Evolutionary conservation across 768 basidiomycete genomes (phyloP), one percentile per base, ranked within the genome.

Genomic region (Mycena chlorophos): DNA sequence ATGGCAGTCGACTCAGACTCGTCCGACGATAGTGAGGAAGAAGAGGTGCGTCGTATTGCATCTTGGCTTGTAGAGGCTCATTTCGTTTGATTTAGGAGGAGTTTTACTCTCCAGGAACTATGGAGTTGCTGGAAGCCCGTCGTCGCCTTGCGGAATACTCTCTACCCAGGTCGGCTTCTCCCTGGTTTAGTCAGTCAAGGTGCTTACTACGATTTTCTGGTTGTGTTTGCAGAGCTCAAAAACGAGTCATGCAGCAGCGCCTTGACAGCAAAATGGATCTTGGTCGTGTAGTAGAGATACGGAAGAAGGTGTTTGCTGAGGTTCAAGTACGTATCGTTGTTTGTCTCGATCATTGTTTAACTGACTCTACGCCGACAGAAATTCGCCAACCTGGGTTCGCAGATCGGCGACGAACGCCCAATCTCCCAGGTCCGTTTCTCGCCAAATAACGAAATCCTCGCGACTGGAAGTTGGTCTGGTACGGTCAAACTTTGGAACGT

Each of bases 381-480:
- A 71, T 94, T 91, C 71, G 79, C 85, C 46, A 96, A 94, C 65
- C 83, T 98, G 42, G 97, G 97, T 22, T 98, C 97, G 0, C 96
- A 98, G 79, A 94, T 98, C 62, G 97, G 94, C 52, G 97, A 98
- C 69, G 94, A 97, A 62, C 83, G 97, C 39, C 94, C 97, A 1
- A 84, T 98, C 61, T 89, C 94, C 2, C 87, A 90, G 74, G 91
- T 98, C 26, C 88, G 97, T 34, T 98, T 98, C 70, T 85, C 96
- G 3, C 97, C 97, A 6, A 90, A 98, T 68, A 89, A 88, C 68
- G 73, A 90, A 65, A 79, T 89, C 55, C 81, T 98, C 46, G 90
- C 94, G 3, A 96, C 96, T 2, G 94, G 90, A 12, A 94, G 92
- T 62, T 99, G 97, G 97, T 91, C 95, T 26, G 97, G 97, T 19